Evolutionary conservation across 2,329 filamentous ascomycete species (phyloP), one percentile per base, ranked within the genome.

Genomic region (Ceratocystis papillata): DNA sequence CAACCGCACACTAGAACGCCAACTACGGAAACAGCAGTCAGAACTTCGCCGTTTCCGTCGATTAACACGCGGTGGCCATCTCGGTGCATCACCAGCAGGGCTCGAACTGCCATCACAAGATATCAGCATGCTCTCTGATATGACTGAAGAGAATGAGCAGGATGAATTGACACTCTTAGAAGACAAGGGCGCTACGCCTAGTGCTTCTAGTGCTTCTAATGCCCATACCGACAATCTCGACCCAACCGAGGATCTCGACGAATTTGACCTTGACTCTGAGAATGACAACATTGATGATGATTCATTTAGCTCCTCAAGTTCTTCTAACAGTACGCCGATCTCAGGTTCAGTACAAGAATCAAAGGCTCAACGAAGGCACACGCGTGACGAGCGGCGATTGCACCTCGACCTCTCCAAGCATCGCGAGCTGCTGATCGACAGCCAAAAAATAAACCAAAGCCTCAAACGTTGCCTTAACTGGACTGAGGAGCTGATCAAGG

Each of bases 401-500:
- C 84, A 88, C 70, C 80, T 91, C 3, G 94, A 99, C 74, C 80
- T 99, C 0, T 83, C 86, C 2, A 93, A 92, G 73, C 94, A 99
- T 74, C 89, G 91, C 70, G 88, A 96, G 72, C 79, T 97, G 1
- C 82, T 99, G 7, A 79, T 91, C 48, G 92, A 96, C 73, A 94
- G 88, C 70, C 91, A 96, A 72, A 95, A 91, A 77, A 91, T 97
- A 80, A 97, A 96, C 73, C 89, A 95, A 74, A 96, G 89, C 74
- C 82, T 99, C 59, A 95, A 90, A 74, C 83, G 90, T 61, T 99
- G 94, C 74, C 80, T 96, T 44, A 86, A 86, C 70, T 93, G 90
- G 83, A 95, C 92, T 0, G 93, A 99, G 73, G 87, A 89, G 69
- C 81, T 99, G 57, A 96, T 99, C 74, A 87, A 84, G 62, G 91